Conservation (phyloP, 768 basidiomycete species). For the Clitopilus passeckerianus region DNA sequence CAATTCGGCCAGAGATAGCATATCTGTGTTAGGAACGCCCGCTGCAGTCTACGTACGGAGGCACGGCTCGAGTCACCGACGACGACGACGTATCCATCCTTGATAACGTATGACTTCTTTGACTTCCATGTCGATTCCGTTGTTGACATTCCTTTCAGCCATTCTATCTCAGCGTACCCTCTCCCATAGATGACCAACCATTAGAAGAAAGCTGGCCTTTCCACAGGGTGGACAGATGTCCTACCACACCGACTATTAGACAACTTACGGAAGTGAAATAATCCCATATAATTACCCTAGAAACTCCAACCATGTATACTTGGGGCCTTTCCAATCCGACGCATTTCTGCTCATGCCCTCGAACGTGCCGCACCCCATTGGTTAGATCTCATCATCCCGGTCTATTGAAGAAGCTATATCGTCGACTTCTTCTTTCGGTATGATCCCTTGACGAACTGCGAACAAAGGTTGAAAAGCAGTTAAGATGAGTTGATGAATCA, state of each 20-base stretch:
- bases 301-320: too few relatives aligned
- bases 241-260: background rate
- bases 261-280: background rate
- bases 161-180: background rate
- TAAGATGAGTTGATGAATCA: background rate
- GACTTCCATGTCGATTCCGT: background rate
- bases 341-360: background rate
- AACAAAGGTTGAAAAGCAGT: background rate
- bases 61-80: slow-evolving; percentile 8
- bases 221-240: background rate
- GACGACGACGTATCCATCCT: slow-evolving; percentile 14
- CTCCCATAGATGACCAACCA: background rate
- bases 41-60: slow-evolving; percentile 10
- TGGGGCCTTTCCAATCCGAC: too few relatives aligned
- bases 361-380: background rate
- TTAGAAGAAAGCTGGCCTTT: background rate
- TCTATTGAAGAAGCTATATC: background rate
- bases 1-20: slow-evolving; percentile 1
- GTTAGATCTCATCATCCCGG: background rate
- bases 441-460: background rate
- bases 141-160: background rate
- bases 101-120: slow-evolving; percentile 3
- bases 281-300: background rate
- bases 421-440: background rate
- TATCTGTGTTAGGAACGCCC: slow-evolving; percentile 6